Evolutionary conservation across 768 basidiomycete genomes (phyloP).

Genomic region (Xanthoconium stramineum): DNA sequence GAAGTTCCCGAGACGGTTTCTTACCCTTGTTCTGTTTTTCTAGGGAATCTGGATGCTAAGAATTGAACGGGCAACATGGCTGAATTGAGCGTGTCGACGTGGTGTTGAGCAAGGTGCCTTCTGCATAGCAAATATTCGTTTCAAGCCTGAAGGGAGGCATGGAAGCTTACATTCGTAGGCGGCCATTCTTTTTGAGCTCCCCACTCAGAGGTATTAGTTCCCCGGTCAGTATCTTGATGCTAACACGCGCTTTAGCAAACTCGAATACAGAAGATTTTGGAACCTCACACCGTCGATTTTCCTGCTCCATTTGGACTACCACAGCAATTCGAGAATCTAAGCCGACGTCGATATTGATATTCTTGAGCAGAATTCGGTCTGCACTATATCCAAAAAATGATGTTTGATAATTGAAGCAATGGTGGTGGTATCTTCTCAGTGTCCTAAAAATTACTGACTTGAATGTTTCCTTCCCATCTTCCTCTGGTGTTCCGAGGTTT

Average conservation of each 20-base stretch:
- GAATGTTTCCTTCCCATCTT: constrained; percentile 76
- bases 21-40: constrained; percentile 96
- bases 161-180: constrained; percentile 72
- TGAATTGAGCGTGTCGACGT: constrained; percentile 86
- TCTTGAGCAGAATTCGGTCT: constrained; percentile 73
- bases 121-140: constrained; percentile 34
- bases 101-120: constrained; percentile 92
- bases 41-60: constrained; percentile 88
- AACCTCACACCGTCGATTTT: constrained; percentile 85
- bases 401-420: constrained; percentile 86
- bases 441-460: constrained; percentile 38
- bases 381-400: constrained; percentile 81
- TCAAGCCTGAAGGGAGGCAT: not conserved
- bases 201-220: constrained; percentile 43
- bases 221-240: constrained; percentile 69
- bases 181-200: constrained; percentile 86
- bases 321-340: constrained; percentile 95
- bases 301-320: constrained; percentile 92
- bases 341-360: constrained; percentile 86
- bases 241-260: constrained; percentile 29
- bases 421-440: constrained; percentile 98
- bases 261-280: not conserved
- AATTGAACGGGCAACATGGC: constrained; percentile 92
- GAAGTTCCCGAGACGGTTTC: constrained; percentile 93
- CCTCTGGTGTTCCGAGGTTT: constrained; percentile 88